A percentile compares a stretch with the other conserved stretches of the same genome.
Conservation (phyloP, 805 yeast genomes). For the Saccharomycopsis sp. region DNA sequence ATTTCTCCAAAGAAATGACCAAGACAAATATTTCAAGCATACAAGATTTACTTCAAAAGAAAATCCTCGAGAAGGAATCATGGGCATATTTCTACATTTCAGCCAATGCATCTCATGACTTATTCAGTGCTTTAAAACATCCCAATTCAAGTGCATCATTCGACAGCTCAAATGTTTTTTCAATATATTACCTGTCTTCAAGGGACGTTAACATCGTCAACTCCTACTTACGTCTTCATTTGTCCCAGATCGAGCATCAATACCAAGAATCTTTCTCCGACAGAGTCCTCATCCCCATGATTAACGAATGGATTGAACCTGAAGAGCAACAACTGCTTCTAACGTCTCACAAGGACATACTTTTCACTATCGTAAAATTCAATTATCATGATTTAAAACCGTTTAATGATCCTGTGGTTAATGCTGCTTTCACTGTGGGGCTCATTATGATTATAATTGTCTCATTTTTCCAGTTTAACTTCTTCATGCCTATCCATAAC, state of each 20-base stretch:
- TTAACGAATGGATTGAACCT: slow-evolving; percentile 11
- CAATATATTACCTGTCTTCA: slow-evolving; percentile 52
- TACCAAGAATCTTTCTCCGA: slow-evolving; percentile 15
- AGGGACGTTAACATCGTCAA: slow-evolving; percentile 49
- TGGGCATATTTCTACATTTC: slow-evolving; percentile 59
- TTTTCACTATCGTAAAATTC: slow-evolving; percentile 13
- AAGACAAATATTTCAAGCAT: background rate
- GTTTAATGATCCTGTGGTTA: slow-evolving; percentile 36
- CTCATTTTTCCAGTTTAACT: slow-evolving; percentile 63
- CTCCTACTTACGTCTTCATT: slow-evolving; percentile 38
- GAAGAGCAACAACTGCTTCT: slow-evolving; percentile 4
- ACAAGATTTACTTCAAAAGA: background rate
- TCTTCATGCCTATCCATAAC: slow-evolving; percentile 33
- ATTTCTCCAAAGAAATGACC: background rate
- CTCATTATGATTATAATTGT: slow-evolving; percentile 63
- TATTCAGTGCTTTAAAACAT: slow-evolving; percentile 25
- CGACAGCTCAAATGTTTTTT: slow-evolving; percentile 26
- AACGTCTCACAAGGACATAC: slow-evolving; percentile 2
- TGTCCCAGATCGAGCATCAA: slow-evolving; percentile 24
- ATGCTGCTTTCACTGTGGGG: slow-evolving; percentile 71
- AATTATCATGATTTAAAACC: slow-evolving; percentile 41
- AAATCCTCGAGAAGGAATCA: slow-evolving; percentile 34
- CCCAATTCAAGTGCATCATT: slow-evolving; percentile 16
- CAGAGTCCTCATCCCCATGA: slow-evolving; percentile 12
- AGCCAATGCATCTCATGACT: slow-evolving; percentile 37